Evolutionary conservation across 768 basidiomycete species (phyloP), one percentile per base, ranked within the genome.

Genomic region (Roridomyces roridus): DNA sequence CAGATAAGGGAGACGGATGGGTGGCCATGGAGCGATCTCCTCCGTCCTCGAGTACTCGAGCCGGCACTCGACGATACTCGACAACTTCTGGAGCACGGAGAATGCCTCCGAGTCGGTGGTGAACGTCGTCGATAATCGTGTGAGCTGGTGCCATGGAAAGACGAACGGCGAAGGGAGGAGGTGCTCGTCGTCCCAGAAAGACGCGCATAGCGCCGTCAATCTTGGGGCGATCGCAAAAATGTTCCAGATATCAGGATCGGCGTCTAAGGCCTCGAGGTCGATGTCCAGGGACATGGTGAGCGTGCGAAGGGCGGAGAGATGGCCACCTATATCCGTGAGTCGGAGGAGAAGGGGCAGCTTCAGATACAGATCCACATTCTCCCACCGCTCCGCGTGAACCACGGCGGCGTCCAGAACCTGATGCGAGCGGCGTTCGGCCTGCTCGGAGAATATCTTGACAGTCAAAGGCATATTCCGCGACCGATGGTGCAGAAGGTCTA

Each of bases 111-210:
- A 34, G 39, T 26, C 41, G 2, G 45, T 46, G 18, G 45, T 14
- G 20, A 52, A 46, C 4, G 49, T 47, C 1, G 45, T 47, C 9
- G 45, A 52, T 1, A 58, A 40, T 9, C 50, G 50, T 6, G 50
- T 58, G n/a, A 58, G 44, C 44, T 52, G 57, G 14, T 47, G 25
- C 50, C 50, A 52, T 12, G 50, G 50, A 10, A 58, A 21, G 2
- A 25, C 11, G 34, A 58, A 58, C 2, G 57, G 57, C 9, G 50
- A 10, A 10, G 12, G 39, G 3, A 11, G 14, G 20, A 41, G 29
- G n/a, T 15, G 4, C 2, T 5, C 4, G 2, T 20, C 4, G 26
- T 31, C 45, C 39, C 39, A 40, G 39, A 23, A 40, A 18, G n/a
- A 23, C 24, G 37, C 39, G 12, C 20, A 11, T 17, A 51, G 23